Evolutionary conservation across 2,329 filamentous ascomycete species (phyloP).

Genomic region (Plenodomus tracheiphilus): DNA sequence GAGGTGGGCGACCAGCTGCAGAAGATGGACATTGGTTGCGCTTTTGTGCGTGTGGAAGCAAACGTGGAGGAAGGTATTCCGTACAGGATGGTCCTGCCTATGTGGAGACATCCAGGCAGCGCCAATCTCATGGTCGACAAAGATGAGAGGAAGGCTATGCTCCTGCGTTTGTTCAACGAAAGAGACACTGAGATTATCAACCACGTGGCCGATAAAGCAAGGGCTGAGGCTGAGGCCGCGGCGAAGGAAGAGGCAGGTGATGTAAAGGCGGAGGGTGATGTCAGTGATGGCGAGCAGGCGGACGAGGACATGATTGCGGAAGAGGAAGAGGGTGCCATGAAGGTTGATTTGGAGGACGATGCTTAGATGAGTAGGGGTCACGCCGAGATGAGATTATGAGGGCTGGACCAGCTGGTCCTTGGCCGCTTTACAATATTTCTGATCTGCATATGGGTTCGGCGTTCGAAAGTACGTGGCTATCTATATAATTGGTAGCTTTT

Average conservation of each 20-base stretch:
- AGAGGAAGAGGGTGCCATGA: conserved; percentile 8
- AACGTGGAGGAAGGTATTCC: conserved; percentile 65
- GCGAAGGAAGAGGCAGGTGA: conserved; percentile 22
- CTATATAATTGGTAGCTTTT: background rate
- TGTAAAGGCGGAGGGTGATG: background rate
- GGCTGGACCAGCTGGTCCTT: background rate
- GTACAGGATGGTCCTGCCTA: conserved; percentile 84
- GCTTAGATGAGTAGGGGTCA: conserved; percentile 1
- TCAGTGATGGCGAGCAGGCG: conserved; percentile 4
- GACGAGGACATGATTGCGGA: conserved; percentile 1
- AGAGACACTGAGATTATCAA: conserved; percentile 71
- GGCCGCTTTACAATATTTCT: background rate
- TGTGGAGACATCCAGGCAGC: conserved; percentile 91
- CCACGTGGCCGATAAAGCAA: conserved; percentile 40
- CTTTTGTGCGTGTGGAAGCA: conserved; percentile 81
- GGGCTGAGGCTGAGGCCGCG: conserved; percentile 22
- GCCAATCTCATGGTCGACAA: conserved; percentile 98
- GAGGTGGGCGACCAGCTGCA: conserved; percentile 86
- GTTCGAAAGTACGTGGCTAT: conserved; percentile 1
- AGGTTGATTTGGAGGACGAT: conserved; percentile 3
- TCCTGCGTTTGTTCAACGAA: conserved; percentile 89
- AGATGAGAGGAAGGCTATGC: conserved; percentile 89
- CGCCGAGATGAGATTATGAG: background rate
- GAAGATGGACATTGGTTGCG: conserved; percentile 85
- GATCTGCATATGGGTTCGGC: conserved; percentile 8